Conservation (phyloP, 495 filamentous ascomycete species). For the Schizothecium vesticola region DNA sequence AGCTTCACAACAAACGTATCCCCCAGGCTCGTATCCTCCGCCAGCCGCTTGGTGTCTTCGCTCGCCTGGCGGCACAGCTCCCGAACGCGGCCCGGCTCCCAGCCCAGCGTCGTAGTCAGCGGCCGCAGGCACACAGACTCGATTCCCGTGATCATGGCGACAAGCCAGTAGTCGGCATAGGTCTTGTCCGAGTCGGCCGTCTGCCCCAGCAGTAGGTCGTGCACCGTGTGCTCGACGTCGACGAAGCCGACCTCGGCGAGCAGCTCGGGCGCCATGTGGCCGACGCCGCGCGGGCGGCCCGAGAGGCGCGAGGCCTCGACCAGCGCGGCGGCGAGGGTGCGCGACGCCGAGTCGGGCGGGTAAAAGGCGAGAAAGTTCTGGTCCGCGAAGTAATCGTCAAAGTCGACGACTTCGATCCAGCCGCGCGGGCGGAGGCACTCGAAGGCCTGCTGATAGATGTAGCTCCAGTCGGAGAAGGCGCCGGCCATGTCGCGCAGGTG, state of each 20-base stretch:
- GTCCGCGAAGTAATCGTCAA: constrained; percentile 38
- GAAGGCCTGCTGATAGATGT: constrained; percentile 57
- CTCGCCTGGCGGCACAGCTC: constrained; percentile 51
- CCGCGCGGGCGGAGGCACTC: constrained; percentile 57
- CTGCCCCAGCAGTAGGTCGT: constrained; percentile 56
- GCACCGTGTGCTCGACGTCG: constrained; percentile 49
- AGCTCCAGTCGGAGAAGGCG: constrained; percentile 57
- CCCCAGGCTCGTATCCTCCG: constrained; percentile 33
- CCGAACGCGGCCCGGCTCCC: constrained; percentile 50
- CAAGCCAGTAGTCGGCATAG: constrained; percentile 62
- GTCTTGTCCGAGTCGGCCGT: constrained; percentile 39
- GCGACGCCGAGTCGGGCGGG: constrained; percentile 33
- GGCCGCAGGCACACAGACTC: constrained; percentile 57
- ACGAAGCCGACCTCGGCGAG: constrained; percentile 57
- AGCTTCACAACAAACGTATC: constrained; percentile 44
- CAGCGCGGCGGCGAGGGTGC: constrained; percentile 30
- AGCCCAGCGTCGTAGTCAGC: constrained; percentile 54
- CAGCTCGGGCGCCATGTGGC: constrained; percentile 48
- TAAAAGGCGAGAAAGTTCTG: constrained; percentile 38
- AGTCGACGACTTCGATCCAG: constrained; percentile 60
- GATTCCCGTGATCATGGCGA: constrained; percentile 57
- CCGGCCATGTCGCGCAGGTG: constrained; percentile 60
- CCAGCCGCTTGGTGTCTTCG: constrained; percentile 47
- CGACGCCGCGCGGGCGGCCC: constrained; percentile 46
- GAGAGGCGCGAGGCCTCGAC: constrained; percentile 36